Base-by-base conservation (phyloP, 2,329 filamentous ascomycete genomes). In the Claviceps capensis region DNA sequence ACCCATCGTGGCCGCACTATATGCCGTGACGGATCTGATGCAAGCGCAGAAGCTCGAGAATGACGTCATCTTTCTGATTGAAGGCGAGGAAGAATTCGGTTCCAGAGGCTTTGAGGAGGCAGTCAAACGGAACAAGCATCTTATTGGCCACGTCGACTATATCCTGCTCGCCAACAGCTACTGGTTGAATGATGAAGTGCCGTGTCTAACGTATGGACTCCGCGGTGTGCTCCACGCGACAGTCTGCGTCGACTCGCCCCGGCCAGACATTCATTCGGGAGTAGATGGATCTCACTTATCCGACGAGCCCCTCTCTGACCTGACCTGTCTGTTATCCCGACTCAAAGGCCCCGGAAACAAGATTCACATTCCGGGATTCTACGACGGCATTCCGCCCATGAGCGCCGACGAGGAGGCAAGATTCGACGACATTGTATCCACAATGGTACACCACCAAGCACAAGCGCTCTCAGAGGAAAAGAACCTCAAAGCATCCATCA, bases 121-220 rank as follows among this genome's bases (percentile, higher is more conserved):
- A 0, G 83, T 98, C 16, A 79, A 77, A 58, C 78, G 81, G 56
- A 82, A 93, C 67, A 95, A 95, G 66, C 76, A 83, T 14, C 76
- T 88, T 23, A 95, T 98, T 59, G 93, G 93, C 1, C 76, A 87
- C 9, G 82, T 98, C 2, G 91, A 98, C 67, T 97, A 93, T 74
- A 93, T 98, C 52, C 72, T 98, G 36, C 73, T 98, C 40, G 91
- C 93, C 22, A 98, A 98, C 72, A 96, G 90, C 68, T 98, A 98
- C 72, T 98, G 93, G 93, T 76, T 98, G 1, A 89, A 97, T 63
- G 91, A 98, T 62, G 85, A 94, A 58, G 89, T 94, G 2, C 93
- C 93, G 0, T 98, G 93, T 64, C 71, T 98, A 53, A 98, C 93
- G 0, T 98, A 98, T 56, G 93, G 93, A 1, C 76, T 97, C 6